A percentile compares a stretch with the other conserved stretches of the same genome.
These are phyloP conservation scores for Saussurea involucrata DNA, from an alignment of 129 eudicot species.

Conservation along the genomic window DNA sequence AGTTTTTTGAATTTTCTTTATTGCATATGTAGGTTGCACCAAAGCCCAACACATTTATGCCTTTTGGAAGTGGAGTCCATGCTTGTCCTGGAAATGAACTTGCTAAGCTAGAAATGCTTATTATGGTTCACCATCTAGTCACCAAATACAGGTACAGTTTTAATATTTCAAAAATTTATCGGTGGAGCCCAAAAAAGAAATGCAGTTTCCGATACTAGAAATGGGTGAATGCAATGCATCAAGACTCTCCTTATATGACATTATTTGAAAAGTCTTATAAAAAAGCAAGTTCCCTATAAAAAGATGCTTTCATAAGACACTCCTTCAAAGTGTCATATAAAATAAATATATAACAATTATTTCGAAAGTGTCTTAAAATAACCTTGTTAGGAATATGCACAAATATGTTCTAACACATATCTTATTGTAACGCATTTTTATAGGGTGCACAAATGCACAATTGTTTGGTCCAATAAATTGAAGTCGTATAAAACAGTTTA, in stretches of 20 bases:
- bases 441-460: too few species aligned
- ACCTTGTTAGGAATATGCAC: neutral
- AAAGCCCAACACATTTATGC: slow-evolving; percentile 86
- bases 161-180: neutral
- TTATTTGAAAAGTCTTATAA: neutral
- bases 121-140: slow-evolving; percentile 69
- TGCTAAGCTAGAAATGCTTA: slow-evolving; percentile 81
- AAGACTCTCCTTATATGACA: neutral
- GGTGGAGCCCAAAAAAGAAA: neutral
- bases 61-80: slow-evolving; percentile 85
- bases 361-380: neutral
- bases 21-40: slow-evolving; percentile 44
- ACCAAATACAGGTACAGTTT: slow-evolving; percentile 59
- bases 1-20: neutral
- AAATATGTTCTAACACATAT: neutral
- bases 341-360: neutral
- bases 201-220: neutral
- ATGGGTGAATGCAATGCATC: neutral
- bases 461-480: neutral
- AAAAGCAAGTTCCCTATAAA: neutral
- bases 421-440: neutral
- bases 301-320: neutral
- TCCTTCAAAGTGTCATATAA: neutral
- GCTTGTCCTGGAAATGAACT: slow-evolving; percentile 91
- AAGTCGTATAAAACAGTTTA: neutral